Conservation (phyloP, 225 moss, liverwort and hornwort genomes). For the Polytrichum formosum region DNA sequence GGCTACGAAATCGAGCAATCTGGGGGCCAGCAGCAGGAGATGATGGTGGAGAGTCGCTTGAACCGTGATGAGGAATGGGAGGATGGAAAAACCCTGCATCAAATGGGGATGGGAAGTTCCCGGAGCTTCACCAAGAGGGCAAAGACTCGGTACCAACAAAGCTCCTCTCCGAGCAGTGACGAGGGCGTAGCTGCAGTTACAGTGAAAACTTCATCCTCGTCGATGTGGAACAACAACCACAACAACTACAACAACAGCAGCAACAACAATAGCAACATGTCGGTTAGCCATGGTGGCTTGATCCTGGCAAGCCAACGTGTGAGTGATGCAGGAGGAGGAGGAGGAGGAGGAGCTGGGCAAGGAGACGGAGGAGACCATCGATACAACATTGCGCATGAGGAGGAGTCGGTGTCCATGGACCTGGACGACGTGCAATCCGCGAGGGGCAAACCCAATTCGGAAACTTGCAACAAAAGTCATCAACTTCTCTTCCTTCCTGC, state of each 20-base stretch:
- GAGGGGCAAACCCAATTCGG: too few species aligned
- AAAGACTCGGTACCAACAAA: constrained; percentile 22
- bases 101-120: constrained; percentile 20
- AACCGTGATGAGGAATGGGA: constrained; percentile 28
- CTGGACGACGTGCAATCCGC: too few species aligned
- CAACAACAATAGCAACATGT: constrained; percentile 8
- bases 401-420: too few species aligned
- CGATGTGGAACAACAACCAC: constrained; percentile 42
- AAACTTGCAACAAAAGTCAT: too few species aligned
- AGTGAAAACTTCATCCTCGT: constrained; percentile 23
- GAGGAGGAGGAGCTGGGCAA: constrained; percentile 22
- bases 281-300: too few species aligned
- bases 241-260: too few species aligned
- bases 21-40: not conserved
- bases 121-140: constrained; percentile 38
- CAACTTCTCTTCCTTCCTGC: too few species aligned
- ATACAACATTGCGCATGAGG: too few species aligned
- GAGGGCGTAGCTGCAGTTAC: too few species aligned
- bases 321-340: constrained; percentile 6
- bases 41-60: constrained; percentile 20
- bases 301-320: not conserved
- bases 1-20: not conserved
- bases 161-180: too few species aligned
- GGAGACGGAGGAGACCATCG: not conserved
- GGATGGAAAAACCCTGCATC: constrained; percentile 21